A percentile compares a stretch with the other conserved stretches of the same genome.
Evolutionary conservation across 2,329 filamentous ascomycete species (phyloP).

Genomic region (Pseudocercospora crystallina): DNA sequence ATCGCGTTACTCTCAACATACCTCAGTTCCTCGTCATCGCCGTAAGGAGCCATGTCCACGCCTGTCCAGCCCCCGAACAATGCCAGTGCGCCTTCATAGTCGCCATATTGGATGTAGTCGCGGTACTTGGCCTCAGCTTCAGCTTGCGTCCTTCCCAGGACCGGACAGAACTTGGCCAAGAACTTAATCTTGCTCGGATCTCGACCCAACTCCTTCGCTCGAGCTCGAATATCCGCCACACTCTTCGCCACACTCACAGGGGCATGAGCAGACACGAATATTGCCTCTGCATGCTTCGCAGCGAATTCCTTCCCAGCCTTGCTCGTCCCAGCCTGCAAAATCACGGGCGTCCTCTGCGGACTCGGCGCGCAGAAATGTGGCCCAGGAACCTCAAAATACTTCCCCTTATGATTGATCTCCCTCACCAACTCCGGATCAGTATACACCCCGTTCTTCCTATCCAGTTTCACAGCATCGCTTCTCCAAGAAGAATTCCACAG

Average conservation of each 20-base stretch:
- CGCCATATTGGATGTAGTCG: conserved; percentile 62
- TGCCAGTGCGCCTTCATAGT: conserved; percentile 65
- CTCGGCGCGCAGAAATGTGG: conserved; percentile 66
- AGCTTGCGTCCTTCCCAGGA: conserved; percentile 64
- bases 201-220: conserved; percentile 56
- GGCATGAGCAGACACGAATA: conserved; percentile 67
- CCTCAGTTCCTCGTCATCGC: conserved; percentile 63
- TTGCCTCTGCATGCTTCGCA: conserved; percentile 68
- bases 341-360: conserved; percentile 66
- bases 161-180: conserved; percentile 63
- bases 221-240: conserved; percentile 61
- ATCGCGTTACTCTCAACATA: conserved; percentile 63
- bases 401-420: conserved; percentile 65
- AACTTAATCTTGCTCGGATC: conserved; percentile 65
- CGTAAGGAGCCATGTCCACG: conserved; percentile 61
- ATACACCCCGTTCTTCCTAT: conserved; percentile 61
- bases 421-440: conserved; percentile 59
- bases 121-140: conserved; percentile 65
- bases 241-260: conserved; percentile 61
- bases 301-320: conserved; percentile 66
- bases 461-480: conserved; percentile 62
- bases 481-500: conserved; percentile 68
- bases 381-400: conserved; percentile 63
- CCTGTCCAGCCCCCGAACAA: conserved; percentile 76
- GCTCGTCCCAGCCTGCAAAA: conserved; percentile 70